Evolutionary conservation across 2,329 filamentous ascomycete genomes (phyloP).

Genomic region (Aspergillus sp.): DNA sequence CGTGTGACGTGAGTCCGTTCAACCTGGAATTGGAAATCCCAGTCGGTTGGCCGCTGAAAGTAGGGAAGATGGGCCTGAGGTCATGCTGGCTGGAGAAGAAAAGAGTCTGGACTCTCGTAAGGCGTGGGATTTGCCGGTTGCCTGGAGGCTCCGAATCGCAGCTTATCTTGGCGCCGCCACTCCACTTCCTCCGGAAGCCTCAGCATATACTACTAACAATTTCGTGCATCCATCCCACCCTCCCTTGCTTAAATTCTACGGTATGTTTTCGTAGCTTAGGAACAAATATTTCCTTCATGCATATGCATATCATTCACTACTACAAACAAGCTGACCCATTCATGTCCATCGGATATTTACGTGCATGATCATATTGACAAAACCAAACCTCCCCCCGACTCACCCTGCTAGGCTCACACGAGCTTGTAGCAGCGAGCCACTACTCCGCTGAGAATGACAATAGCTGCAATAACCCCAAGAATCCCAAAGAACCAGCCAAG

Average conservation of each 20-base stretch:
- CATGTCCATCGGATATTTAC: conserved; percentile 2
- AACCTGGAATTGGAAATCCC: neutral
- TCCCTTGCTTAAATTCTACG: too few relatives aligned
- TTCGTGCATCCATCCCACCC: neutral
- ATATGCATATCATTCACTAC: neutral
- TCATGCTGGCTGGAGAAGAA: neutral
- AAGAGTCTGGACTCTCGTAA: neutral
- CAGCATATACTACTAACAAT: neutral
- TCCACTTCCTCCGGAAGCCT: neutral
- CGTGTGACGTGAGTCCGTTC: neutral
- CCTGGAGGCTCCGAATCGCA: neutral
- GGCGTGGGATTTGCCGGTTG: neutral
- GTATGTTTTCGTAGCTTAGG: too few relatives aligned
- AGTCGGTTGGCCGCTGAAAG: neutral
- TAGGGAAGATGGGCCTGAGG: neutral
- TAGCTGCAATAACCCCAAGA: conserved; percentile 47
- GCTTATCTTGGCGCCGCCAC: neutral
- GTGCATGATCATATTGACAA: too few relatives aligned
- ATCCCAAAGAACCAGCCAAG: conserved; percentile 55
- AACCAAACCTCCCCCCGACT: neutral
- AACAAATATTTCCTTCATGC: too few relatives aligned
- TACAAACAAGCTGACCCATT: neutral
- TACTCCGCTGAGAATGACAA: conserved; percentile 43
- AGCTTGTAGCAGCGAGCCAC: conserved; percentile 46
- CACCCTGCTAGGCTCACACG: conserved; percentile 28